phyloP scores from a whole-genome alignment of 148 eudicot genomes.

The Spergularia marina region DNA sequence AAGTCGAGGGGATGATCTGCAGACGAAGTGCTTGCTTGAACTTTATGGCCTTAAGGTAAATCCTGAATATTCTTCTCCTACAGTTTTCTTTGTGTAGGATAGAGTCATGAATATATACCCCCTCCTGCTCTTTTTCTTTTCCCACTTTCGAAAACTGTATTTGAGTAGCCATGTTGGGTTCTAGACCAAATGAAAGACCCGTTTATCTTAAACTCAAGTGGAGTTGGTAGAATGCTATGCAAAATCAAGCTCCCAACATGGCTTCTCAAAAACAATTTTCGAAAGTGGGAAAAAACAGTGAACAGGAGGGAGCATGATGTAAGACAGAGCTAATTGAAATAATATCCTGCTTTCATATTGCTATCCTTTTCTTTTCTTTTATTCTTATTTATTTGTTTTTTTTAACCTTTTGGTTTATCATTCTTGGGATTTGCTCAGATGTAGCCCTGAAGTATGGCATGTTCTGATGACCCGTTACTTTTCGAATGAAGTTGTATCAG shows the following conservation, averaged over 20 bases:
- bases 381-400: too few species aligned
- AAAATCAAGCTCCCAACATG: too few species aligned
- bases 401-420: background rate
- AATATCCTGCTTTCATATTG: background rate
- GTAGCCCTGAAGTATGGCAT: background rate
- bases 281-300: too few species aligned
- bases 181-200: too few species aligned
- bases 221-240: too few species aligned
- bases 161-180: too few species aligned
- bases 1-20: constrained; percentile 92
- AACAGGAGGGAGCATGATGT: background rate
- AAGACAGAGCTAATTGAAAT: background rate
- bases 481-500: too few species aligned
- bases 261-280: too few species aligned
- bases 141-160: too few species aligned
- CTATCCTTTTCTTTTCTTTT: background rate
- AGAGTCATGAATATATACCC: background rate
- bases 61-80: constrained; percentile 9
- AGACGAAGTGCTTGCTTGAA: constrained; percentile 95
- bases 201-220: too few species aligned
- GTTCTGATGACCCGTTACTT: background rate
- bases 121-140: too few species aligned
- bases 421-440: background rate
- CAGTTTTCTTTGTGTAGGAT: background rate
- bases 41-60: constrained; percentile 96